These are phyloP conservation scores for Starmerella gropengiesseri DNA, from an alignment of 805 yeast species.

Conservation along the genomic window DNA sequence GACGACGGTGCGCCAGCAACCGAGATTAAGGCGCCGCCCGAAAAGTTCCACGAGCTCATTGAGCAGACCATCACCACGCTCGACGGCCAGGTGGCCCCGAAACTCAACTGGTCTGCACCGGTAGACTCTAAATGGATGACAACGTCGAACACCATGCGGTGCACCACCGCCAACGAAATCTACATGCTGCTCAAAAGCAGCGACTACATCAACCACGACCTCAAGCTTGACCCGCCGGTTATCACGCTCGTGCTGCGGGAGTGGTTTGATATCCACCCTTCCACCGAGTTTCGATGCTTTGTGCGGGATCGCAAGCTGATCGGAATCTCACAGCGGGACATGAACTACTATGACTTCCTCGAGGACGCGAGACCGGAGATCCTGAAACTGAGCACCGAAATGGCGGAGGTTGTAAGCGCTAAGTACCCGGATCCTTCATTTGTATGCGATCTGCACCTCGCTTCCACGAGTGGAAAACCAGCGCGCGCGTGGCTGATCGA, in stretches of 20 bases:
- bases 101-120: constrained; percentile 95
- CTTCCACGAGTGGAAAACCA: constrained; percentile 40
- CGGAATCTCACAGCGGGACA: constrained; percentile 76
- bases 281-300: constrained; percentile 83
- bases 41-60: constrained; percentile 47
- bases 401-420: constrained; percentile 34
- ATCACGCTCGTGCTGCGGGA: constrained; percentile 52
- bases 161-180: constrained; percentile 60
- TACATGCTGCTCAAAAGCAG: constrained; percentile 77
- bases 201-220: constrained; percentile 76
- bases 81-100: constrained; percentile 64
- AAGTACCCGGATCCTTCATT: constrained; percentile 46
- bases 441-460: constrained; percentile 74
- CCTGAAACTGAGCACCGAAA: constrained; percentile 39
- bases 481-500: constrained; percentile 61
- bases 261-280: constrained; percentile 79
- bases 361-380: constrained; percentile 41
- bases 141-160: constrained; percentile 62
- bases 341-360: constrained; percentile 69
- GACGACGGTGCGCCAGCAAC: constrained; percentile 16
- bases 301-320: constrained; percentile 52
- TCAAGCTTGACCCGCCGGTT: constrained; percentile 43
- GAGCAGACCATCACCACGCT: constrained; percentile 36
- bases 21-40: constrained; percentile 27
- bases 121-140: constrained; percentile 89